Evolutionary conservation across 2,329 filamentous ascomycete species (phyloP), one percentile per base, ranked within the genome.

Genomic region (Phaeosphaeriaceae sp.): DNA sequence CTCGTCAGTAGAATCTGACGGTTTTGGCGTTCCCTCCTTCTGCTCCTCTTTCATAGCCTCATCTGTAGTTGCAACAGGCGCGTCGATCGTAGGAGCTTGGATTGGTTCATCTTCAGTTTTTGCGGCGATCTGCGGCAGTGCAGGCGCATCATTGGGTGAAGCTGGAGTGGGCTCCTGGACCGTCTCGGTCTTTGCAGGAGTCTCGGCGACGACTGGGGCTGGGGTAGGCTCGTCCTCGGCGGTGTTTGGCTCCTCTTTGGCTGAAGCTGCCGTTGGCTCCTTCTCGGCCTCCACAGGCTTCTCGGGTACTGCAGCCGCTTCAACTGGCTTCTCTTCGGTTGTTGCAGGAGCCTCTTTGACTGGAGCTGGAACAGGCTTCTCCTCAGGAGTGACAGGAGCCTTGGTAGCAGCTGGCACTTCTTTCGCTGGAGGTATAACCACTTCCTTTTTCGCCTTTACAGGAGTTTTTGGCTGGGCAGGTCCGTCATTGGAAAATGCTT

Each of bases 21-120:
- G 74, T 60, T 74, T 75, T 64, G 76, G 66, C 7, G 62, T 52
- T 9, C 63, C 70, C 11, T 74, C 67, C 42, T 79, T 78, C 60
- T 78, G 71, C 2, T 62, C 77, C 28, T 66, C 74, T 16, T 75
- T 74, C 8, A 67, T 68, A 46, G 61, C 62, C 64, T 79, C 79
- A 61, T 80, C 77, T 18, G 74, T 75, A 37, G 77, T 77, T 11
- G 67, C 70, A 4, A 53, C 49, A 37, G 52, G 45, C 17, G 42
- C 18, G 3, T 41, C 36, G 21, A 21, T 17, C 13, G 41, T 32
- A 9, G 42, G 38, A 18, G 44, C 42, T 20, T 37, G 45, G 2
- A n/a, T 29, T 16, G 44, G 34, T 35, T 45, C 17, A 15, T 45
- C 42, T 23, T 38, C 26, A 12, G 18, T 34, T 11, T 42, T 42